Evolutionary conservation across 1,284 basidiomycete species (phyloP), one percentile per base, ranked within the genome.

Genomic region (Cutaneotrichosporon cavernicola): DNA sequence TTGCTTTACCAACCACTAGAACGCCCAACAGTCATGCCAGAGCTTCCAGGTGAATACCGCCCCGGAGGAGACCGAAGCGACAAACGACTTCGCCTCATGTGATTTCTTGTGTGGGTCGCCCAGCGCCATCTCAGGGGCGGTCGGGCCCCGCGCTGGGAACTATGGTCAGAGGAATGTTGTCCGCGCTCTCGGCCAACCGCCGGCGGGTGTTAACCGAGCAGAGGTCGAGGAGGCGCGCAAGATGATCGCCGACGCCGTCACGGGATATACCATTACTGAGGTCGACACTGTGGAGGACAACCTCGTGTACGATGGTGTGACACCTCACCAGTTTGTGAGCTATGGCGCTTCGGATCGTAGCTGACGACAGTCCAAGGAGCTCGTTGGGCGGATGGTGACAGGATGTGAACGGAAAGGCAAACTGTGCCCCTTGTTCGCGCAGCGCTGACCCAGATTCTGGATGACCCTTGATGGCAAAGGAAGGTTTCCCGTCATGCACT

Each of bases 211-310:
- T 46, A 53, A 52, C 26, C 8, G 36, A 21, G 50, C 73, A 78
- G 90, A 92, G 75, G 90, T 92, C 9, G 88, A 92, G 77, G 81
- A 86, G 49, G 90, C 90, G 2, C 85, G 86, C 3, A 82, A 81
- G 53, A 81, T 89, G 47, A 77, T 92, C 49, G 82, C 83, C 58
- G 76, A 81, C n/a, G 73, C 87, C 8, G 87, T 85, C 13, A 76
- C 81, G 4, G 87, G 86, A 1, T 88, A 86, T 73, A 79, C 69
- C 34, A 88, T 92, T 56, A 76, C 80, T 46, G 76, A 79, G 14
- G 87, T 91, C 0, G 84, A 88, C 47, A 84, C 88, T 0, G 80
- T 72, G 2, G 85, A 89, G 70, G 91, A 92, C 75, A 80, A 80
- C 1, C 87, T 92, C 62, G 90, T 92, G 3, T 92, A 86, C 70